Evolutionary conservation across 2,329 filamentous ascomycete species (phyloP).

Genomic region (Stachybotrys echinatus): DNA sequence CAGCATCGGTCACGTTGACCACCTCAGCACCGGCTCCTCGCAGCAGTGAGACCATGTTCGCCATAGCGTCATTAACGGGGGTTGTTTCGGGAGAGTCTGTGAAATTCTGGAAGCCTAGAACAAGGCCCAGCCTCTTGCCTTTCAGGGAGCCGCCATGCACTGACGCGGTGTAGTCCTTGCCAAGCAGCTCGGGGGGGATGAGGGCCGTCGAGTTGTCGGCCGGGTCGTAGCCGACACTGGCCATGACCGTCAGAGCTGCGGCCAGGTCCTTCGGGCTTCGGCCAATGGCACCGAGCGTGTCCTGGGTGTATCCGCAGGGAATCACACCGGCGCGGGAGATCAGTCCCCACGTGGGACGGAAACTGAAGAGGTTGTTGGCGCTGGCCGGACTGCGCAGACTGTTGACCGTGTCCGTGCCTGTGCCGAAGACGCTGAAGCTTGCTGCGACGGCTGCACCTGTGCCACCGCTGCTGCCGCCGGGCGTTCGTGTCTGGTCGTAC

Average conservation of each 20-base stretch:
- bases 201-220: slow-evolving; percentile 2
- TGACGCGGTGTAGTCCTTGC: not conserved
- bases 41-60: slow-evolving; percentile 38
- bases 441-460: slow-evolving; percentile 5
- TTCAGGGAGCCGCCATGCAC: slow-evolving; percentile 1
- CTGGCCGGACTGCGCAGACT: slow-evolving; percentile 5
- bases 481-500: slow-evolving; percentile 3
- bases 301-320: slow-evolving; percentile 3
- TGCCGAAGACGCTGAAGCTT: slow-evolving; percentile 3
- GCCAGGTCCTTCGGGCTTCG: slow-evolving; percentile 3
- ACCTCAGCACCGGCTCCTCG: slow-evolving; percentile 40
- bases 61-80: slow-evolving; percentile 51
- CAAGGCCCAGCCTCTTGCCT: slow-evolving; percentile 1
- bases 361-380: slow-evolving; percentile 5
- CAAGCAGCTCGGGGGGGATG: not conserved
- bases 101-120: slow-evolving; percentile 52
- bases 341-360: slow-evolving; percentile 4
- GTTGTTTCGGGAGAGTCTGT: slow-evolving; percentile 45
- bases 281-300: slow-evolving; percentile 5
- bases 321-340: slow-evolving; percentile 4
- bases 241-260: slow-evolving; percentile 3
- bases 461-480: slow-evolving; percentile 5
- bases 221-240: not conserved
- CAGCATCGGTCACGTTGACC: slow-evolving; percentile 39
- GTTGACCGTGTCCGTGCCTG: slow-evolving; percentile 6